Evolutionary conservation across 306 rosid species (phyloP), one percentile per base, ranked within the genome.

Genomic region (Parietaria judaica): DNA sequence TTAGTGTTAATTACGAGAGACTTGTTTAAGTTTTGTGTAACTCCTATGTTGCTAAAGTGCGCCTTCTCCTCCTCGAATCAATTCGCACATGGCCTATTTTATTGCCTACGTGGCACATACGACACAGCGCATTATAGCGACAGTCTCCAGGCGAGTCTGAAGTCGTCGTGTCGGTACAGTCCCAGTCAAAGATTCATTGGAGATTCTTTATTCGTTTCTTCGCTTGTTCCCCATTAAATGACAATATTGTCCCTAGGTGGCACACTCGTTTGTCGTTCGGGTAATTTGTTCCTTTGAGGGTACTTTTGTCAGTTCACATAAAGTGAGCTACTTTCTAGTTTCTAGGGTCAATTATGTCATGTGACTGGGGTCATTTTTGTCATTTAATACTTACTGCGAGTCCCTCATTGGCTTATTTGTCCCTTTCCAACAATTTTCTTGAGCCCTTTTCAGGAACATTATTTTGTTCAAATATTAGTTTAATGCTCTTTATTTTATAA

Each of bases 51-150:
- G 4, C 56, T 61, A 61, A 48, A 12, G 23, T 61, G 55, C 55
- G 35, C 34, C 5, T 15, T 3, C 45, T 6, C 45, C 9, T 41
- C 9, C 9, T 41, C 9, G 45, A 41, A 41, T 5, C 7, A 41
- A 41, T 41, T 41, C 7, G 45, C 7, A 41, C 45, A 41, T 41
- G 45, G 45, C 6, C 44, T 41, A 41, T 41, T 41, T 41, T 8
- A 41, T 41, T 41, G 45, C 45, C 6, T 41, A 41, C 45, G 45
- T 41, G 45, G 45, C 45, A 41, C 9, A 3, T 41, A 8, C 3
- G 9, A 41, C 34, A 15, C 44, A 36, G 66, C 55, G 55, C 66
- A 48, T 61, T 51, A 14, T 61, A 61, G 34, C 44, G 17, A 8
- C 31, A 39, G 12, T 38, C 8, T 57, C 13, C 11, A 3, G 47